Percentiles rank a stretch among this genome's conserved stretches.
These are phyloP conservation scores for Calvatia gigantea DNA, from an alignment of 768 basidiomycete genomes.

Conservation along the genomic window DNA sequence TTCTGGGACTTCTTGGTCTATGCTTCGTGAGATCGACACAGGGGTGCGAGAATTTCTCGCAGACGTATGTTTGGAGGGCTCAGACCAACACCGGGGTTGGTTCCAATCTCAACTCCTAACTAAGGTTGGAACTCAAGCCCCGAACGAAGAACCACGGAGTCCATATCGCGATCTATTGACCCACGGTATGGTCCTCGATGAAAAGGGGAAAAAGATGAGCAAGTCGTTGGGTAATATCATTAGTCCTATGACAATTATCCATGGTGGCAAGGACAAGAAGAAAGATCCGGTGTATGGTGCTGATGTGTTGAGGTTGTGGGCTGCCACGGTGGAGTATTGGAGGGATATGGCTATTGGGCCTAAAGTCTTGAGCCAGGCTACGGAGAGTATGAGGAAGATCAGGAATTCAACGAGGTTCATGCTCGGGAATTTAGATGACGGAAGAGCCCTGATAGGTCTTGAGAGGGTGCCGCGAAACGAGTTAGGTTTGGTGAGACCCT, in stretches of 20 bases:
- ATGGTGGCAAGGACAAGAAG: constrained; percentile 71
- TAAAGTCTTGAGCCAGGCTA: too few relatives aligned
- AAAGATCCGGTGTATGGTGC: constrained; percentile 79
- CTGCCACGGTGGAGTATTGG: constrained; percentile 86
- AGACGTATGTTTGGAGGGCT: constrained; percentile 91
- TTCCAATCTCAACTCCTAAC: constrained; percentile 96
- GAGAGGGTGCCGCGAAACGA: constrained; percentile 40
- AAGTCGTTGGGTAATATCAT: constrained; percentile 93
- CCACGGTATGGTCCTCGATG: constrained; percentile 95
- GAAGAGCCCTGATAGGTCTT: constrained; percentile 22
- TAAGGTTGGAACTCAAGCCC: constrained; percentile 48
- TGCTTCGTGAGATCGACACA: constrained; percentile 47
- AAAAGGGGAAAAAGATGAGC: constrained; percentile 93
- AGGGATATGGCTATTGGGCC: constrained; percentile 85
- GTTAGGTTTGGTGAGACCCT: constrained; percentile 59
- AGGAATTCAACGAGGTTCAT: constrained; percentile 53
- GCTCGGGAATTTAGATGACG: constrained; percentile 68
- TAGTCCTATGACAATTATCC: constrained; percentile 76
- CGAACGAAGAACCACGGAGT: constrained; percentile 28
- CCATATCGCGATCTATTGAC: constrained; percentile 84
- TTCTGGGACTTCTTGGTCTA: constrained; percentile 92
- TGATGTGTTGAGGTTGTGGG: constrained; percentile 89
- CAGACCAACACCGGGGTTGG: constrained; percentile 98
- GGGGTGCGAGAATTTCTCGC: constrained; percentile 44
- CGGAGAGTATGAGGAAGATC: not conserved